Evolutionary conservation across 352 stramenopile species (phyloP), one percentile per base, ranked within the genome.

Genomic region (Globisporangium okanoganense): DNA sequence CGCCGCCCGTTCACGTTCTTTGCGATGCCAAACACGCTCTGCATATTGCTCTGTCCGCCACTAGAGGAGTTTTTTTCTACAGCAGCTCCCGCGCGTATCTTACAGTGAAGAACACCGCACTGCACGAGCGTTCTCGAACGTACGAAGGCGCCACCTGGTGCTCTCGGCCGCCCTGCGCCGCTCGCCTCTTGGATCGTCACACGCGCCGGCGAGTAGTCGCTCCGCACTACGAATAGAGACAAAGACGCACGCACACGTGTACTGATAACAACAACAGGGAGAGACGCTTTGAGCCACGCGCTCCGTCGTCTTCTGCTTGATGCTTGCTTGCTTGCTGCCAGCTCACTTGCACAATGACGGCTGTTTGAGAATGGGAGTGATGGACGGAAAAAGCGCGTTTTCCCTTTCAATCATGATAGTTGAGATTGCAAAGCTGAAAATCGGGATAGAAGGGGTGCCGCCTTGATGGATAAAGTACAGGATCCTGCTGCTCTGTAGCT

Each of bases 1-100:
- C 78, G 76, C 41, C 83, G 62, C 24, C 72, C 65, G 40, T 83
- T 88, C 64, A 86, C 79, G 73, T 82, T 87, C 67, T 87, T 90
- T 53, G 80, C 74, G 57, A 87, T 64, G 0, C 74, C 76, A 45
- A 90, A 76, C 14, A 76, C 69, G 54, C 66, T 78, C 65, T 86
- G 76, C 80, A 90, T 90, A 5, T 7, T 24, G 40, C 18, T 22
- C 20, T 9, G 20, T 10, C 10, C 35, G 35, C 13, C 35, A 41
- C 9, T 12, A 41, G 35, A 16, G 35, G 3, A 18, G 8, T n/a
- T n/a, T n/a, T n/a, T n/a, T n/a, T n/a, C n/a, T n/a, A n/a, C 31
- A 36, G 36, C 13, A 43, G 36, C 5, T 5, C 13, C 36, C 14
- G 36, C 13, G 1, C 8, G 36, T 7, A 14, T n/a, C 20, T 22